Evolutionary conservation across 495 filamentous ascomycete genomes (phyloP).

Genomic region (Hypoxylon subgilvum): DNA sequence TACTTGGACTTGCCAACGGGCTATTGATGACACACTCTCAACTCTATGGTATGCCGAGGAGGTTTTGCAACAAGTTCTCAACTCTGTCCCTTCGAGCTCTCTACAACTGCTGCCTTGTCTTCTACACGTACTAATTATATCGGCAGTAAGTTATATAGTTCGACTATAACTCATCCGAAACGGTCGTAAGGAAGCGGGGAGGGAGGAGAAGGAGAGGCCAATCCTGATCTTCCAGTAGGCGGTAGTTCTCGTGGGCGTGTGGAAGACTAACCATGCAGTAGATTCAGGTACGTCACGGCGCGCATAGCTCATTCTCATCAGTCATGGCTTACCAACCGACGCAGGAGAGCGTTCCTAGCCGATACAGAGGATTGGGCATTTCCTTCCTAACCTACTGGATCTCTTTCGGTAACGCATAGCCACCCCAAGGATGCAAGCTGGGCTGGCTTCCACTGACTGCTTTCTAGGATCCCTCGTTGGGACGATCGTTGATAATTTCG

Average conservation of each 20-base stretch:
- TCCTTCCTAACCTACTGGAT: conserved; percentile 52
- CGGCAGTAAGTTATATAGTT: conserved; percentile 8
- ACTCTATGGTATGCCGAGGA: conserved; percentile 50
- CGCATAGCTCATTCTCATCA: neutral
- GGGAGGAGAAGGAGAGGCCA: neutral
- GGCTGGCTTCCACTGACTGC: neutral
- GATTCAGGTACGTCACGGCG: conserved; percentile 45
- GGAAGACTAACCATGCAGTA: conserved; percentile 11
- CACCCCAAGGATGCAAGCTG: neutral
- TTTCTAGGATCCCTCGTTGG: conserved; percentile 55
- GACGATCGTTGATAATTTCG: conserved; percentile 68
- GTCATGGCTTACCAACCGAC: conserved; percentile 11
- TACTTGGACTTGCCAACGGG: conserved; percentile 64
- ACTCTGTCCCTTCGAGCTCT: neutral
- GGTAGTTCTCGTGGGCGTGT: neutral
- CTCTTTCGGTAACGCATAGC: conserved; percentile 42
- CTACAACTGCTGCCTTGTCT: neutral
- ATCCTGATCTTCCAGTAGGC: no score
- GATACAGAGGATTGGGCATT: conserved; percentile 57
- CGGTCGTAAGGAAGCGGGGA: neutral
- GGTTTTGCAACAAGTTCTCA: neutral
- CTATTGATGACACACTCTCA: conserved; percentile 66
- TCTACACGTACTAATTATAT: neutral
- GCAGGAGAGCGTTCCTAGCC: conserved; percentile 58
- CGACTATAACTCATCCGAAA: neutral